Percentiles rank a stretch among this genome's conserved stretches.
These are phyloP conservation scores for Dryadomyces sulphureus DNA, from an alignment of 2,329 filamentous ascomycete species.

Conservation along the genomic window DNA sequence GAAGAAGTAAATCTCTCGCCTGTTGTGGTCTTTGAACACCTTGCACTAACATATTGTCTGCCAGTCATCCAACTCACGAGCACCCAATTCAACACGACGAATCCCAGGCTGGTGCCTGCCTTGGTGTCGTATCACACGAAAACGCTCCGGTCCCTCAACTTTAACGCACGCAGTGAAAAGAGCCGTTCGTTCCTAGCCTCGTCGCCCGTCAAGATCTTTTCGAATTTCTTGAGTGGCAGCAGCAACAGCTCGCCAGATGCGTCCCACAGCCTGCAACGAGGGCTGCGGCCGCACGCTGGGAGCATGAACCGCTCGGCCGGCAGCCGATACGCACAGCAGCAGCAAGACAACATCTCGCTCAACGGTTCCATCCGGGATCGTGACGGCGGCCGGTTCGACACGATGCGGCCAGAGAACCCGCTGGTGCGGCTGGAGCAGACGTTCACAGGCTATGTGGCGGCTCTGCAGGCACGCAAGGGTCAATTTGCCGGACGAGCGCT, in stretches of 20 bases:
- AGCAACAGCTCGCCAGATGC: conserved; percentile 14
- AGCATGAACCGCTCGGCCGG: neutral
- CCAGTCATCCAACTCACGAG: conserved; percentile 59
- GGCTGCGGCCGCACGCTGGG: conserved; percentile 3
- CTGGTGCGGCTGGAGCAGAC: conserved; percentile 69
- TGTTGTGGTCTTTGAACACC: neutral
- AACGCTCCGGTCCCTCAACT: conserved; percentile 53
- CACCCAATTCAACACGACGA: conserved; percentile 52
- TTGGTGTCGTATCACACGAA: conserved; percentile 68
- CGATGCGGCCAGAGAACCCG: conserved; percentile 45
- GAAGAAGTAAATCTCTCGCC: conserved; percentile 41
- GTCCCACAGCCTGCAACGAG: neutral
- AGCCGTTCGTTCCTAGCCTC: conserved; percentile 56
- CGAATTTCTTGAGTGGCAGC: conserved; percentile 58
- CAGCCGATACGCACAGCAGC: conserved; percentile 2
- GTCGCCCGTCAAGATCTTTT: conserved; percentile 85
- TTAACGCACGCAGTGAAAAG: conserved; percentile 48
- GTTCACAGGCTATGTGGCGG: conserved; percentile 68
- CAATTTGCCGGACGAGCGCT: conserved; percentile 70
- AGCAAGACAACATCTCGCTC: conserved; percentile 26
- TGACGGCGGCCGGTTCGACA: conserved; percentile 29
- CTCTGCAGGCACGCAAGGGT: conserved; percentile 71
- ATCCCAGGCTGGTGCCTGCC: conserved; percentile 47
- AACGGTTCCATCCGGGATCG: conserved; percentile 38
- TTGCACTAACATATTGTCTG: neutral